Evolutionary conservation across 2,329 filamentous ascomycete genomes (phyloP).

Genomic region (Dactylellina drechsleri): DNA sequence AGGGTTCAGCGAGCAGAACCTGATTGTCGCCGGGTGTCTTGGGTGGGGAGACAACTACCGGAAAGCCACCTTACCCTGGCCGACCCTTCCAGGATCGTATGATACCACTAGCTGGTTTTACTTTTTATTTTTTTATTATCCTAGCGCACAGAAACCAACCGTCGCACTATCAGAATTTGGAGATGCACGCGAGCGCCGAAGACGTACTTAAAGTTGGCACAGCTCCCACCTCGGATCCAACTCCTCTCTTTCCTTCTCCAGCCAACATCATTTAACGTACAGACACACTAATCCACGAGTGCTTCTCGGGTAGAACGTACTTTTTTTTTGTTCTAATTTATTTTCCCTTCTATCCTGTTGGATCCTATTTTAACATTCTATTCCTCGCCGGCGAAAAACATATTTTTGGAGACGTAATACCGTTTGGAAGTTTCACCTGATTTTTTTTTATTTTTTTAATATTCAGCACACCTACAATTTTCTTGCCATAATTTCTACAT

Average conservation of each 20-base stretch:
- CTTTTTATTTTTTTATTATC: slow-evolving; percentile 19
- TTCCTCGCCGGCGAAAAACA: slow-evolving; percentile 39
- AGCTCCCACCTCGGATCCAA: slow-evolving; percentile 40
- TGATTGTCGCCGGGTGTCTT: slow-evolving; percentile 18
- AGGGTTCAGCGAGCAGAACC: not conserved
- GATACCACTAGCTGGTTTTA: not conserved
- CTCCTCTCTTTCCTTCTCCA: slow-evolving; percentile 35
- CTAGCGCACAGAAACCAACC: slow-evolving; percentile 35
- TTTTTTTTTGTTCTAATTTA: slow-evolving; percentile 27
- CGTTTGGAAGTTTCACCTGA: slow-evolving; percentile 26
- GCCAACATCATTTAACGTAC: slow-evolving; percentile 17
- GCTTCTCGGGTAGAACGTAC: slow-evolving; percentile 54
- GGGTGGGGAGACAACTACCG: slow-evolving; percentile 23
- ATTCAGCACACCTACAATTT: slow-evolving; percentile 18
- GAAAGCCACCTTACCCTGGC: slow-evolving; percentile 11
- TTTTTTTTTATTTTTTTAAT: slow-evolving; percentile 11
- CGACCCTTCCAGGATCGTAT: slow-evolving; percentile 1
- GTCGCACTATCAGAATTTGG: slow-evolving; percentile 54
- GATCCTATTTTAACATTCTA: slow-evolving; percentile 49
- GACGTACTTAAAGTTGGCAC: slow-evolving; percentile 50
- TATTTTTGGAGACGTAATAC: slow-evolving; percentile 24
- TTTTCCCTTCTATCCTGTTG: slow-evolving; percentile 45
- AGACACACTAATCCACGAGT: slow-evolving; percentile 42
- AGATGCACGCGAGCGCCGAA: slow-evolving; percentile 45
- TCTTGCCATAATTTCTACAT: slow-evolving; percentile 9